Evolutionary conservation across 2,329 filamentous ascomycete species (phyloP), one percentile per base, ranked within the genome.

Genomic region (Paramyrothecium sp.): DNA sequence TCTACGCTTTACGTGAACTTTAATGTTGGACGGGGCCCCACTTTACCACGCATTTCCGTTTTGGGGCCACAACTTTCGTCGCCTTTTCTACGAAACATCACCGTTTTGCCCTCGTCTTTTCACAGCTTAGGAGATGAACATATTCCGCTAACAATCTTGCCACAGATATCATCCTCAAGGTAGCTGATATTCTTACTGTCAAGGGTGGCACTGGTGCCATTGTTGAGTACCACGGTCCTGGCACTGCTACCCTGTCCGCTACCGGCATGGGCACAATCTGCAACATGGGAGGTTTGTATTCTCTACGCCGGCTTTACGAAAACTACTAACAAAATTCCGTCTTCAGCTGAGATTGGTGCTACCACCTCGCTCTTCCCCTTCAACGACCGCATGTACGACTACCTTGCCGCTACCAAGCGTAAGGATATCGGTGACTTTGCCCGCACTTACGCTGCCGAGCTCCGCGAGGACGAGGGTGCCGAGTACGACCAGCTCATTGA

Each of bases 331-430:
- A 59, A 64, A 65, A 51, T 63, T 11, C 16, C 17, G 13, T 21
- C 60, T 55, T 61, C 80, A 70, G 87, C 88, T 65, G 87, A 90
- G 69, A 90, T 90, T 63, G 89, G 90, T 69, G 89, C 93, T 58
- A 98, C 94, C 20, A 97, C 94, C 55, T 96, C 92, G 17, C 72
- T 98, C 49, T 99, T 99, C 89, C 92, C 93, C 67, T 99, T 96
- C 88, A 97, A 96, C 81, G 91, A 97, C 76, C 87, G 90, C 73
- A 97, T 97, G 93, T 91, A 97, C 83, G 90, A 97, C 73, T 99
- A 98, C 81, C 87, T 99, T 48, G 81, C 81, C 49, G 91, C 92
- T 47, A 99, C 95, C 67, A 97, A 96, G 85, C 90, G 95, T 71
- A 82, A 85, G 71, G 85, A 89, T 17, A 97, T 99, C 67, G 95